A percentile compares a stretch with the other conserved stretches of the same genome.
phyloP scores from a whole-genome alignment of 1,139 yeast genomes.

The Keqinozyma sinolaborantium region DNA sequence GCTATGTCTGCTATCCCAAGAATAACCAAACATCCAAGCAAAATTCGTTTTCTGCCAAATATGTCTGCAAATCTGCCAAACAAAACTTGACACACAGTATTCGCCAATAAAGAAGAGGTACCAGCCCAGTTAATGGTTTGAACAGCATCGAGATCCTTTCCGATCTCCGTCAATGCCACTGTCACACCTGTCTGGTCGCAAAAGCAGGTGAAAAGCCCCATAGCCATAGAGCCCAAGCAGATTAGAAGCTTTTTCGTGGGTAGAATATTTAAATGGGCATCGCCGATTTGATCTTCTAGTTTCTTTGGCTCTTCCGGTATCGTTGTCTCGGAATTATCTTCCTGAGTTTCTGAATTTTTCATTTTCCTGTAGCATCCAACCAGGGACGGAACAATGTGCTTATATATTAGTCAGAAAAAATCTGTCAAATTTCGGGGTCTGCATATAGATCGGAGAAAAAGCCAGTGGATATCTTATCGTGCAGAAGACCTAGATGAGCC shows the following conservation, averaged over 20 bases:
- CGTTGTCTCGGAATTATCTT: neutral
- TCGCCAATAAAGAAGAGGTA: conserved; percentile 41
- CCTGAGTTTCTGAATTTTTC: neutral
- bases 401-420: too few relatives aligned
- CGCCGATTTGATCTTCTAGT: conserved; percentile 21
- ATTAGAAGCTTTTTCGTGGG: conserved; percentile 21
- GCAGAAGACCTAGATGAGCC: too few relatives aligned
- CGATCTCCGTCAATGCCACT: conserved; percentile 38
- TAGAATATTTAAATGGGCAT: conserved; percentile 25
- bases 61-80: conserved; percentile 41
- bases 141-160: conserved; percentile 33
- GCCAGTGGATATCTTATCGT: too few relatives aligned
- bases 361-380: neutral
- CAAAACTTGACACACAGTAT: conserved; percentile 38
- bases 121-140: conserved; percentile 47
- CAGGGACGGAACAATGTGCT: too few relatives aligned
- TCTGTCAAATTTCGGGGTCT: too few relatives aligned
- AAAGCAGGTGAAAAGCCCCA: conserved; percentile 29
- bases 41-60: conserved; percentile 38
- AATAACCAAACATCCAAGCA: conserved; percentile 26
- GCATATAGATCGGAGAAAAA: too few relatives aligned
- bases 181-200: conserved; percentile 42
- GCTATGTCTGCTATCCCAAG: conserved; percentile 35
- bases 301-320: conserved; percentile 2
- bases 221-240: conserved; percentile 22